Conservation (phyloP, 306 rosid species). For the Dryas drummondii region DNA sequence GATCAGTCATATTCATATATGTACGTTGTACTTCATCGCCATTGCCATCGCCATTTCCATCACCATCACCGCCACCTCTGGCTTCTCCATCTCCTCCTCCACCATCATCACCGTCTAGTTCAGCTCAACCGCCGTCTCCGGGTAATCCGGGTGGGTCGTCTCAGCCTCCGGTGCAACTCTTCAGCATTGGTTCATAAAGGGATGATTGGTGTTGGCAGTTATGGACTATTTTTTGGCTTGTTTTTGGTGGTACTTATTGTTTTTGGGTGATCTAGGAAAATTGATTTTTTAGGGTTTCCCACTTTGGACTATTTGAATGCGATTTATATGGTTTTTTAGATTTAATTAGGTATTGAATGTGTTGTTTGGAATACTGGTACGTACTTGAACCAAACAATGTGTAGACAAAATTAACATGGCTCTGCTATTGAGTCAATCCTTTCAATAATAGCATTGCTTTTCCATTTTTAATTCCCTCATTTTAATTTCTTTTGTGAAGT, state of each 20-base stretch:
- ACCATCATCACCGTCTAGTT: background rate
- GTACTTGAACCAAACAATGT: background rate
- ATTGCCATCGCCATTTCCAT: no score
- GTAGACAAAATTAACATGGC: background rate
- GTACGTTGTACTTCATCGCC: background rate
- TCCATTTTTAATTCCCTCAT: no score
- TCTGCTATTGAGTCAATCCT: background rate
- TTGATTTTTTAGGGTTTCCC: background rate
- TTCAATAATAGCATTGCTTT: background rate
- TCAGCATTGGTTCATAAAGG: background rate
- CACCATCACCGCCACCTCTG: background rate
- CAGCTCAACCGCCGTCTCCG: background rate
- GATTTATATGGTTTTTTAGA: background rate
- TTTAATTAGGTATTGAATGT: background rate
- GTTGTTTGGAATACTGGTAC: background rate
- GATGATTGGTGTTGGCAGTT: background rate
- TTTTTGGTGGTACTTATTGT: background rate
- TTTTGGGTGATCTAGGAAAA: background rate
- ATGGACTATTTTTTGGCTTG: background rate
- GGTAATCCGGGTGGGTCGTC: background rate
- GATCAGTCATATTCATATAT: no score
- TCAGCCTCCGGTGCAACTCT: constrained; percentile 13
- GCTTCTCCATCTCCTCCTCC: constrained; percentile 6
- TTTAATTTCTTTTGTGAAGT: no score
- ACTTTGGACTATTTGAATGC: background rate